Percentiles rank a stretch among this genome's conserved stretches.
Evolutionary conservation across 495 filamentous ascomycete genomes (phyloP).

Genomic region (Aspergillus bridgeri): DNA sequence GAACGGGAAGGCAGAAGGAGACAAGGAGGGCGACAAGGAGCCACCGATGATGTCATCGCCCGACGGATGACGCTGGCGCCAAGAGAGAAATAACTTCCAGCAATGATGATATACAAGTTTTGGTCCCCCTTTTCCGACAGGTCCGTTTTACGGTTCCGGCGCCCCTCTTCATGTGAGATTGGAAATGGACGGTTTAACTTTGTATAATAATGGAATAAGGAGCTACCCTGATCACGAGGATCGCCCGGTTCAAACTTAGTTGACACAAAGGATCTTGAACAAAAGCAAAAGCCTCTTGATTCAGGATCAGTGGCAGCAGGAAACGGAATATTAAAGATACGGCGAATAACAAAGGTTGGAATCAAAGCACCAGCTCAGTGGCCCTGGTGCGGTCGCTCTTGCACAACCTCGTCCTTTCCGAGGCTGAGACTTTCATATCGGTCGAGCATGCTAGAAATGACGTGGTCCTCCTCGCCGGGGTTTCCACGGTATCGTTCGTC

Average conservation of each 20-base stretch:
- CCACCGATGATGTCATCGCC: no score
- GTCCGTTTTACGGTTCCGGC: background rate
- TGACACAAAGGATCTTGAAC: no score
- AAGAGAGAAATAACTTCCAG: no score
- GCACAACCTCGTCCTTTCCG: conserved; percentile 34
- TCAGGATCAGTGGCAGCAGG: background rate
- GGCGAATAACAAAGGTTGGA: background rate
- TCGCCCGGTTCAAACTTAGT: no score
- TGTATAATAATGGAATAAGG: no score
- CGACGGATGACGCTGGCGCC: background rate
- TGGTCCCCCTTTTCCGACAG: background rate
- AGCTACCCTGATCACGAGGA: no score
- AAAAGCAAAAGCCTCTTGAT: no score
- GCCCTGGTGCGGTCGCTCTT: conserved; percentile 15
- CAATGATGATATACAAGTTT: background rate
- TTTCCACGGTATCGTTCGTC: conserved; percentile 35
- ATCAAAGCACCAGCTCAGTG: background rate
- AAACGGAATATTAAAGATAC: background rate
- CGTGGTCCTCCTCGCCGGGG: conserved; percentile 14
- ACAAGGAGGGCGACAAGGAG: no score
- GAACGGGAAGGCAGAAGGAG: no score
- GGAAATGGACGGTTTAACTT: background rate
- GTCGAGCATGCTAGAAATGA: conserved; percentile 42
- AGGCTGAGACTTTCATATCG: conserved; percentile 42
- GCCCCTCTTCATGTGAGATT: background rate